Evolutionary conservation across 805 yeast genomes (phyloP).

Genomic region (Schizosaccharomyces osmophilus): DNA sequence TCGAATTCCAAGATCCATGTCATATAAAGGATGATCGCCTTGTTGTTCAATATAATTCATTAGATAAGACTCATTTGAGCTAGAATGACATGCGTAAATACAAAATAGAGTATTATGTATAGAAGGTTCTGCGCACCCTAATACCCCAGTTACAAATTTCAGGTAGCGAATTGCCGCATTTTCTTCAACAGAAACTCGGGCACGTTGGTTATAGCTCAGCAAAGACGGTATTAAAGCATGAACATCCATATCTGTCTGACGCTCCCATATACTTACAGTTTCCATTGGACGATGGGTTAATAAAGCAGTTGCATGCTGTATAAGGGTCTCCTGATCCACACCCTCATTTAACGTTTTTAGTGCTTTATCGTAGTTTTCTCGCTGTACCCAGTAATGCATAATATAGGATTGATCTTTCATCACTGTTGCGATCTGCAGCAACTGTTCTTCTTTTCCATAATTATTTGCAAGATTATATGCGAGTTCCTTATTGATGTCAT

Average conservation of each 20-base stretch:
- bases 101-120: conserved; percentile 52
- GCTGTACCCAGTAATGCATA: conserved; percentile 39
- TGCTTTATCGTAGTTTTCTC: conserved; percentile 52
- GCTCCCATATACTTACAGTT: conserved; percentile 62
- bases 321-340: conserved; percentile 26
- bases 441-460: conserved; percentile 38
- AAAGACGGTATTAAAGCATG: conserved; percentile 52
- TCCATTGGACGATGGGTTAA: conserved; percentile 40
- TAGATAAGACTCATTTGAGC: conserved; percentile 22
- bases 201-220: conserved; percentile 24
- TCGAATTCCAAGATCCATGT: conserved; percentile 51
- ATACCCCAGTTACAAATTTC: conserved; percentile 25
- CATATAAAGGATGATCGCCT: conserved; percentile 19
- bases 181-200: conserved; percentile 18
- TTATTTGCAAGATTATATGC: conserved; percentile 46
- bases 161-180: conserved; percentile 50
- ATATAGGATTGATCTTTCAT: conserved; percentile 48
- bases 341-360: conserved; percentile 29
- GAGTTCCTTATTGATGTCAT: conserved; percentile 36
- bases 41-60: conserved; percentile 26
- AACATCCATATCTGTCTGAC: conserved; percentile 28
- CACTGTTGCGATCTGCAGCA: conserved; percentile 41
- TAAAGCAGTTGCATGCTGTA: conserved; percentile 44
- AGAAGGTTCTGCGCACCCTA: conserved; percentile 20
- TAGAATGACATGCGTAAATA: conserved; percentile 28